Percentiles rank a stretch among this genome's conserved stretches.
Conservation (phyloP, 495 filamentous ascomycete species). For the Pseudotulostoma volvatum region DNA sequence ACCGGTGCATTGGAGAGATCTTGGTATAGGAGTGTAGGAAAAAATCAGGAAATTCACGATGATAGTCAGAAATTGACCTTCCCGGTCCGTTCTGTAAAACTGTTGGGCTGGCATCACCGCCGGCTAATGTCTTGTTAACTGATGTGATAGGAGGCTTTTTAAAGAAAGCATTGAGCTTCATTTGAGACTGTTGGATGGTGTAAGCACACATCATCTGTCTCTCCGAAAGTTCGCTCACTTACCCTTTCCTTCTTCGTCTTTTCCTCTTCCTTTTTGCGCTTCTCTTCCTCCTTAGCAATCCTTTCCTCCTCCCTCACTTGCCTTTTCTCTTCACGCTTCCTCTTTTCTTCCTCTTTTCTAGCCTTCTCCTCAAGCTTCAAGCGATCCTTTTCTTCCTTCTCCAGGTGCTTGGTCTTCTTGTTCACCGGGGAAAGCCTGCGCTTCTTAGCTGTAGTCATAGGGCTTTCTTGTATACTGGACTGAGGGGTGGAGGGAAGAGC, state of each 20-base stretch:
- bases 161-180: conserved; percentile 46
- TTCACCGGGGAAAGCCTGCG: conserved; percentile 36
- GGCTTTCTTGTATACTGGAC: background rate
- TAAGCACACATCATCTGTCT: conserved; percentile 5
- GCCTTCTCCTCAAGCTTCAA: conserved; percentile 27
- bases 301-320: conserved; percentile 26
- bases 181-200: conserved; percentile 31
- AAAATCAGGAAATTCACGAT: conserved; percentile 60
- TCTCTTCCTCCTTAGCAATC: conserved; percentile 21
- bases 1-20: conserved; percentile 37
- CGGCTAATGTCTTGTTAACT: conserved; percentile 8
- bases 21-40: conserved; percentile 51
- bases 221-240: conserved; percentile 12
- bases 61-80: conserved; percentile 41
- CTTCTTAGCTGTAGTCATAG: conserved; percentile 24
- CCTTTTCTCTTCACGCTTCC: conserved; percentile 27
- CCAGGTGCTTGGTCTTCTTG: conserved; percentile 35
- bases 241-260: conserved; percentile 49
- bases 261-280: conserved; percentile 22
- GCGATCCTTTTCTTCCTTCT: conserved; percentile 38
- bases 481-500: conserved; percentile 1
- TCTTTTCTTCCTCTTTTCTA: conserved; percentile 30
- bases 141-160: conserved; percentile 24
- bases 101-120: conserved; percentile 7
- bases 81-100: conserved; percentile 7